Base-by-base conservation (phyloP, 345 rosid species). In the Triadica sebifera region DNA sequence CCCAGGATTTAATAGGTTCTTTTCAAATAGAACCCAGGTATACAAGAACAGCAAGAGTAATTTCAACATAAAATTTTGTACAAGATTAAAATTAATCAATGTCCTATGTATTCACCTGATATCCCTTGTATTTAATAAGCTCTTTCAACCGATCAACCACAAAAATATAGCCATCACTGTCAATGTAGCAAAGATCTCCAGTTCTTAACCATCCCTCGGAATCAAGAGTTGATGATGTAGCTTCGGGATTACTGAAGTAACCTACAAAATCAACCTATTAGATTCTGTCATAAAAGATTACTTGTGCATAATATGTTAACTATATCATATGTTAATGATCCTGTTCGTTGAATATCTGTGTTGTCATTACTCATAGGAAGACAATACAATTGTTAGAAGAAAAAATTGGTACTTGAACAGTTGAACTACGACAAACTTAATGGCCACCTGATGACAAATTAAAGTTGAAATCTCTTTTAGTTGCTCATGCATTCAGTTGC, bases 121-220 rank as follows among this genome's bases (percentile, higher is more conserved):
- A 93, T 17, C 98, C 99, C 71, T 91, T 95, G 80, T 95, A 95
- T 70, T 93, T 95, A 60, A 95, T 95, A 43, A 95, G 85, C 84
- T 95, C 99, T 82, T 95, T 95, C 77, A 95, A 74, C 77, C 98
- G 82, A 77, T 95, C 99, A 2, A 93, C 99, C 49, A 93, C 83
- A 39, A 89, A 93, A 58, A 95, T 81, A 83, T 85, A 90, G 49
- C 99, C 98, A 73, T 91, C 94, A 5, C 87, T 94, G 43, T 93
- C 97, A 8, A 93, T 84, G 79, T 89, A 93, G 73, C 98, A 93
- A 13, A 95, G 80, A 81, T 93, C 98, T 34, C 99, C 99, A n/a
- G 99, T 95, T 79, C 89, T 91, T 63, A 95, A 75, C 98, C 99
- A 95, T 77, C 97, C 99, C 46, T 90, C 88, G 0, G 91, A 86